Evolutionary conservation across 2,329 filamentous ascomycete species (phyloP), one percentile per base, ranked within the genome.

Genomic region (Calonectria pauciramosa): DNA sequence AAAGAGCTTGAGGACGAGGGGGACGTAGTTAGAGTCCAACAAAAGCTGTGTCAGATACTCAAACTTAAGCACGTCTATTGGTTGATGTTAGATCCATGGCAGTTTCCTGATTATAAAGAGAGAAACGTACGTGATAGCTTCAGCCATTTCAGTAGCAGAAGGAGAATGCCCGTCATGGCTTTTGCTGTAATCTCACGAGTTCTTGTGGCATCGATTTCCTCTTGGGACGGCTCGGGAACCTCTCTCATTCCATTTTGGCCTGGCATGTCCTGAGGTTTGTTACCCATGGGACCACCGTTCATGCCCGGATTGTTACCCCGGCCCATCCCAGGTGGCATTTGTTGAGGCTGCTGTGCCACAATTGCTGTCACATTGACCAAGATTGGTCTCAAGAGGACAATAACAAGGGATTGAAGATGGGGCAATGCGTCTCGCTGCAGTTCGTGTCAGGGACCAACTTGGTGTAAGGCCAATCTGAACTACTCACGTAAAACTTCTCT

Each of bases 131-230:
- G 97, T 72, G 96, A 98, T 69, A 98, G 88, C 84, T 98, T 97
- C 80, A 99, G 94, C 97, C 97, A 99, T 85, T 99, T 99, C 75
- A 99, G 84, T 56, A 99, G 86, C n/a, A 98, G 88, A 34, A 99
- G 87, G 34, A 99, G 86, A 70, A 96, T 94, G 1, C 94, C 96
- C n/a, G 96, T 97, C 28, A 98, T 93, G 0, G 96, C 96, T 85
- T 99, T 99, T 32, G 94, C 92, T 16, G 94, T 94, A 67, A 99
- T 96, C 84, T 99, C 97, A 71, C 96, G 92, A 20, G 92, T 93
- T 65, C 97, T 91, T 70, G 94, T 90, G 51, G 93, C 92, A 83
- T 99, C 96, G 20, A 98, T 86, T 80, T 98, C 96, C 73, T 97
- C 96, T 4, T 92, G 87, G 0, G 91, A 87, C 16, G 87, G 84